A percentile compares a stretch with the other conserved stretches of the same genome.
phyloP scores from a whole-genome alignment of 2,329 filamentous ascomycete genomes.

The Didymella glomerata region DNA sequence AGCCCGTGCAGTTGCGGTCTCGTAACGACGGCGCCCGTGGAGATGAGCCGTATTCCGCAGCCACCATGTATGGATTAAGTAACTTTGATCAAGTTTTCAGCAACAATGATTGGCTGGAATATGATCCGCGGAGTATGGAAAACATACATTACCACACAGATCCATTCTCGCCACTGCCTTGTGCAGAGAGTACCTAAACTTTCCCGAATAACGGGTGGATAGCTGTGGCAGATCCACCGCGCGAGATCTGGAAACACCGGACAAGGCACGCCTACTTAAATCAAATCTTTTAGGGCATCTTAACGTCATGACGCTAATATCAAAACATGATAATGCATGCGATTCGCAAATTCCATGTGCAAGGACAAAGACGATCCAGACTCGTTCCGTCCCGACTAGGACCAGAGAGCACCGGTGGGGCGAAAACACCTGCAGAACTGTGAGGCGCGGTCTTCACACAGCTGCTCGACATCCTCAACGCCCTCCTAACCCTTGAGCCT shows the following conservation, averaged over 20 bases:
- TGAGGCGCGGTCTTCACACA: constrained; percentile 5
- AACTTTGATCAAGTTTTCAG: no score
- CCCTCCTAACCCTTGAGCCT: background rate
- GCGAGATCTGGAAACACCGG: constrained; percentile 1
- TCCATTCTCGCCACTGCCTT: background rate
- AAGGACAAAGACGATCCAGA: constrained; percentile 14
- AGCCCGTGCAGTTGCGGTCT: no score
- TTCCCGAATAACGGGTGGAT: background rate
- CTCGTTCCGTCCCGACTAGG: constrained; percentile 2
- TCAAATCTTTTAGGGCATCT: background rate
- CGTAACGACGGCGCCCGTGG: background rate
- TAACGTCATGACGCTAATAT: constrained; percentile 2
- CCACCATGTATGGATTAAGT: background rate
- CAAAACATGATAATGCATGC: constrained; percentile 1
- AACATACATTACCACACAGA: background rate
- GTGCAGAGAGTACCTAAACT: background rate
- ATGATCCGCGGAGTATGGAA: no score
- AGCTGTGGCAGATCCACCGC: background rate
- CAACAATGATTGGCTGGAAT: no score
- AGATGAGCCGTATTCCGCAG: background rate
- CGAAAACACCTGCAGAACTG: constrained; percentile 8
- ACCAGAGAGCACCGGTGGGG: constrained; percentile 3
- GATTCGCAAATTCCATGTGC: constrained; percentile 4
- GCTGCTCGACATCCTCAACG: constrained; percentile 7
- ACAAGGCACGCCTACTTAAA: background rate